A percentile compares a stretch with the other conserved stretches of the same genome.
Conservation (phyloP, 805 yeast species). For the Saturnispora dispora region DNA sequence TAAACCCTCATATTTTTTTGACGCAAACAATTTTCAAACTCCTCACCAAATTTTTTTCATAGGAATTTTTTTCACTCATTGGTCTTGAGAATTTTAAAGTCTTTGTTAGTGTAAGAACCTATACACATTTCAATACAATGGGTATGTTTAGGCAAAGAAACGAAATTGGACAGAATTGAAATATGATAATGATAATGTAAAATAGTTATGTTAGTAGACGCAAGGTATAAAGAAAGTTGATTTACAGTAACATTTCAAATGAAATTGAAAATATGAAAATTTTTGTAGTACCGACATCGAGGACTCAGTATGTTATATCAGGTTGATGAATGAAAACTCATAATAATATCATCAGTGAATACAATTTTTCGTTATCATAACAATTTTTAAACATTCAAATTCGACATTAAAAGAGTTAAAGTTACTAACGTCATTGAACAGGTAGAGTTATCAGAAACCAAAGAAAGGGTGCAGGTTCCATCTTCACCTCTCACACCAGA, state of each 20-base stretch:
- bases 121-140: constrained; percentile 3
- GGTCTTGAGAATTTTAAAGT: background rate
- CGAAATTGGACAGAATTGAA: background rate
- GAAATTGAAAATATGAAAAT: background rate
- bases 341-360: too few relatives aligned
- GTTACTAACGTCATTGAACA: constrained; percentile 5
- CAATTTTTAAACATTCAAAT: background rate
- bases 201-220: background rate
- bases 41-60: background rate
- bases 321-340: background rate
- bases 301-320: background rate
- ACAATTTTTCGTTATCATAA: background rate
- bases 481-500: constrained; percentile 99
- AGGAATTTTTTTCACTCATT: background rate
- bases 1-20: background rate
- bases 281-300: background rate
- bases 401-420: background rate
- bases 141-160: background rate
- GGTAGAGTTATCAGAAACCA: constrained; percentile 99
- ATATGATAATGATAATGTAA: background rate
- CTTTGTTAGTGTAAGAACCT: constrained; percentile 1
- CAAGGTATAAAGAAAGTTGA: background rate
- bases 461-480: constrained; percentile 99
- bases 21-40: background rate
- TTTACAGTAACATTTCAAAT: background rate